A percentile compares a stretch with the other conserved stretches of the same genome.
Evolutionary conservation across 2,329 filamentous ascomycete species (phyloP).

Genomic region (Boeremia exigua): DNA sequence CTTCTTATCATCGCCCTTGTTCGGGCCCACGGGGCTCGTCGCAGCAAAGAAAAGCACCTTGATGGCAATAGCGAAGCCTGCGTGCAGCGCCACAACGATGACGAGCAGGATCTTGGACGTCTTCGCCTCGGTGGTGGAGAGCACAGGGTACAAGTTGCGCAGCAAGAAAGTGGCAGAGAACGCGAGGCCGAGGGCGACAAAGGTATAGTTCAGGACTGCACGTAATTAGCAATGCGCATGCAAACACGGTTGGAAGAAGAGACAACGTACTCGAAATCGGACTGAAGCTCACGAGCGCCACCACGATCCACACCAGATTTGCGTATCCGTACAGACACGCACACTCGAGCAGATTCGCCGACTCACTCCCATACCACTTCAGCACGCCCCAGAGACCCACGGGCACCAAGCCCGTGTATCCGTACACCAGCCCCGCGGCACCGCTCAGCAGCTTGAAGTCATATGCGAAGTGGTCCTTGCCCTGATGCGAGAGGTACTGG

Average conservation of each 20-base stretch:
- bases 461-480: conserved; percentile 78
- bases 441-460: conserved; percentile 89
- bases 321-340: conserved; percentile 95
- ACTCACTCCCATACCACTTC: conserved; percentile 94
- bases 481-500: conserved; percentile 77
- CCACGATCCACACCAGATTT: conserved; percentile 96
- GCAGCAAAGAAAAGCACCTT: conserved; percentile 95
- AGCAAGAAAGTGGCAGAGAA: conserved; percentile 49
- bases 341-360: conserved; percentile 91
- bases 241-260: neutral
- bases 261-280: conserved; percentile 67
- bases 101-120: conserved; percentile 87
- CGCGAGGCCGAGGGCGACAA: conserved; percentile 72
- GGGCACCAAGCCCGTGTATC: conserved; percentile 84
- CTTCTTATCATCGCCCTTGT: conserved; percentile 31
- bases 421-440: conserved; percentile 91
- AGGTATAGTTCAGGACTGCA: conserved; percentile 83
- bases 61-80: conserved; percentile 89
- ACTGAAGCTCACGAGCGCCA: conserved; percentile 90
- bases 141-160: conserved; percentile 68
- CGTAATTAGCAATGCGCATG: neutral
- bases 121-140: conserved; percentile 90
- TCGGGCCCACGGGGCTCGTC: conserved; percentile 47
- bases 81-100: conserved; percentile 82
- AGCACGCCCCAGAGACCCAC: conserved; percentile 84